phyloP scores from a whole-genome alignment of 2,329 filamentous ascomycete species.

The Colletotrichum tropicale region DNA sequence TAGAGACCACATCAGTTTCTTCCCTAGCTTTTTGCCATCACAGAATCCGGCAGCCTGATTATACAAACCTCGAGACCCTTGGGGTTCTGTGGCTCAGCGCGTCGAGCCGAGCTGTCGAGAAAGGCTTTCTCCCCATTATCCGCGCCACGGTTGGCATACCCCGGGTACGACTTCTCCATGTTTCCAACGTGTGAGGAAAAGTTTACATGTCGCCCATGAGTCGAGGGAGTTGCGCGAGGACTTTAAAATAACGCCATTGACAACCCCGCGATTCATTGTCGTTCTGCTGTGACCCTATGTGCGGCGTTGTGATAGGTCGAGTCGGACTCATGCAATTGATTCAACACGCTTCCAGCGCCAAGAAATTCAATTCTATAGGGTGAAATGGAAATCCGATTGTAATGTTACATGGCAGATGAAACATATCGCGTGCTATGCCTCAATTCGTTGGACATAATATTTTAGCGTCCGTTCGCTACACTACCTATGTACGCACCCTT shows the following conservation, averaged over 20 bases:
- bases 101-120: not conserved
- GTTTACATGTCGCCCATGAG: not conserved
- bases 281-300: not conserved
- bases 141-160: not conserved
- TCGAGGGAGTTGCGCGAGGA: not conserved
- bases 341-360: not conserved
- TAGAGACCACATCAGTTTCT: not conserved
- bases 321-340: not conserved
- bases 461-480: not conserved
- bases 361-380: not conserved
- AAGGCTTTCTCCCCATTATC: not conserved
- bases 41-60: not conserved
- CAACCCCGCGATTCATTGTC: not conserved
- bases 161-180: not conserved
- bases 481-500: rapidly evolving
- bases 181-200: not conserved
- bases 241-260: not conserved
- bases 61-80: not conserved
- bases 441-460: not conserved
- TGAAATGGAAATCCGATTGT: not conserved
- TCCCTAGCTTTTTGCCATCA: not conserved
- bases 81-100: not conserved
- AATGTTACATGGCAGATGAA: not conserved
- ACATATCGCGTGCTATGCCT: not conserved
- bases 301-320: not conserved